Evolutionary conservation across 1,139 yeast genomes (phyloP).

Genomic region (Candida dubliniensis): DNA sequence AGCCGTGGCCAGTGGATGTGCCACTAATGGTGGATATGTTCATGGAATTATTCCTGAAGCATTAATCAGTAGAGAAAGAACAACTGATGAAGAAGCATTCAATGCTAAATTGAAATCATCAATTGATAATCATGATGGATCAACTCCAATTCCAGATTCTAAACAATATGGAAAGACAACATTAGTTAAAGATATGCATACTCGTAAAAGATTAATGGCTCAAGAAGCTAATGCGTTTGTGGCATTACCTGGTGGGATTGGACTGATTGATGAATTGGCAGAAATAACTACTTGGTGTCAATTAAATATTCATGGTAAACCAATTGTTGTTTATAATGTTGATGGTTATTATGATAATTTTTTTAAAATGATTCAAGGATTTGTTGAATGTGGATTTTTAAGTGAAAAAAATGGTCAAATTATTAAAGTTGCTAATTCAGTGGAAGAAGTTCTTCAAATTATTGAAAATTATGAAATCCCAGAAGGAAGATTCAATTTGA

Average conservation of each 20-base stretch:
- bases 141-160: constrained; percentile 63
- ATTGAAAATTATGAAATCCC: constrained; percentile 67
- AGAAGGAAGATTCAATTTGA: constrained; percentile 70
- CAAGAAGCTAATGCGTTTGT: constrained; percentile 83
- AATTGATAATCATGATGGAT: constrained; percentile 55
- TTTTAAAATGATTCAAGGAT: constrained; percentile 55
- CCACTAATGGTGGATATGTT: constrained; percentile 67
- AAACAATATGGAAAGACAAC: constrained; percentile 74
- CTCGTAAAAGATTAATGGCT: constrained; percentile 85
- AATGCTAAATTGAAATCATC: constrained; percentile 48
- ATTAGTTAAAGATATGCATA: constrained; percentile 86
- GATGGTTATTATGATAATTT: constrained; percentile 80
- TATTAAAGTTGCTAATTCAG: constrained; percentile 64
- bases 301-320: constrained; percentile 80
- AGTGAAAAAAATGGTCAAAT: constrained; percentile 66
- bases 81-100: constrained; percentile 41
- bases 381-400: constrained; percentile 67
- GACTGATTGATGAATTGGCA: constrained; percentile 86
- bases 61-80: constrained; percentile 71
- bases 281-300: constrained; percentile 89
- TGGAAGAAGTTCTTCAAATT: constrained; percentile 63
- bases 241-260: constrained; percentile 92
- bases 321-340: constrained; percentile 73
- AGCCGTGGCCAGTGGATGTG: constrained; percentile 71
- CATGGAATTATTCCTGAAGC: constrained; percentile 89